These are phyloP conservation scores for Lumnitzera racemosa DNA, from an alignment of 345 rosid genomes.

Conservation along the genomic window DNA sequence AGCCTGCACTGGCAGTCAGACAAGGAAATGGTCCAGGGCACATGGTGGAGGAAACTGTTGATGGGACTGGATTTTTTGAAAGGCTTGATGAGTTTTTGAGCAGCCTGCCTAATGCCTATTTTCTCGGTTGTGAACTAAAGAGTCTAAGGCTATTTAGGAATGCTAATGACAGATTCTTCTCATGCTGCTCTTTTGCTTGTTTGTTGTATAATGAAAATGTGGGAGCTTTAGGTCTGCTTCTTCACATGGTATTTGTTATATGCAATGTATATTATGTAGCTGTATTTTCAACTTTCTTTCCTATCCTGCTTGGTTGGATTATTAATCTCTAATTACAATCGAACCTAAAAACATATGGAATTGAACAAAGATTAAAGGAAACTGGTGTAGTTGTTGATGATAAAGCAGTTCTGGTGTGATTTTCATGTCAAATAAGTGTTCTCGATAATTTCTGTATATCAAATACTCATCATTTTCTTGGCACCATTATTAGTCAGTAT, in stretches of 20 bases:
- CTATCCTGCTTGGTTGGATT: no score
- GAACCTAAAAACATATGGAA: no score
- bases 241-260: constrained; percentile 3
- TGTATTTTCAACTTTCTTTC: neutral
- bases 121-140: constrained; percentile 74
- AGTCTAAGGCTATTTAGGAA: constrained; percentile 68
- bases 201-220: constrained; percentile 12
- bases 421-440: no score
- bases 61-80: constrained; percentile 80
- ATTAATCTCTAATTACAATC: no score
- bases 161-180: constrained; percentile 25
- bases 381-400: no score
- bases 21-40: constrained; percentile 39
- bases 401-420: no score
- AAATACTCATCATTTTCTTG: no score
- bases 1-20: constrained; percentile 33
- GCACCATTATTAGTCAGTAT: no score
- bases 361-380: no score
- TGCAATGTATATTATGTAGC: constrained; percentile 9
- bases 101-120: constrained; percentile 59
- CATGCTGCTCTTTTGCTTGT: constrained; percentile 16
- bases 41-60: constrained; percentile 64
- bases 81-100: constrained; percentile 95
- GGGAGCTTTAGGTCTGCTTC: neutral
- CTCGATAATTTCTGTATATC: no score